phyloP scores from a whole-genome alignment of 2,329 filamentous ascomycete species.

The Tolypocladium paradoxum region DNA sequence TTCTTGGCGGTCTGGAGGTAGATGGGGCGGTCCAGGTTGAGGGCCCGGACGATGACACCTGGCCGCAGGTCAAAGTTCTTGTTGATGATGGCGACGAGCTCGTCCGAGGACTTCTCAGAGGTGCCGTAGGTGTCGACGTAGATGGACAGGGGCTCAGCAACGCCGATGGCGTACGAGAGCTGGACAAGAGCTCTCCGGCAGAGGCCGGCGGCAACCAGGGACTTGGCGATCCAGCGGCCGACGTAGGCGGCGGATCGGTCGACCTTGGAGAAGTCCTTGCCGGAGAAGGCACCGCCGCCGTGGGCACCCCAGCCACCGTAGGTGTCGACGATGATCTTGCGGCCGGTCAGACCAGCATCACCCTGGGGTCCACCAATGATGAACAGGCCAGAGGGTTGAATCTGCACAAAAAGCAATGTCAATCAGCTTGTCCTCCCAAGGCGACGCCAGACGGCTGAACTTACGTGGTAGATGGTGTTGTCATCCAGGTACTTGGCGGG shows the following conservation, averaged over 20 bases:
- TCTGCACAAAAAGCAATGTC: slow-evolving; percentile 28
- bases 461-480: slow-evolving; percentile 86
- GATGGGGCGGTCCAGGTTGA: slow-evolving; percentile 90
- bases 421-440: background rate
- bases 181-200: slow-evolving; percentile 91
- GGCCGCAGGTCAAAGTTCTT: slow-evolving; percentile 97
- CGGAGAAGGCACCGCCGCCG: slow-evolving; percentile 99
- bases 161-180: slow-evolving; percentile 98
- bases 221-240: slow-evolving; percentile 98
- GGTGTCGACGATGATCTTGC: slow-evolving; percentile 99
- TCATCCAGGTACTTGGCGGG: slow-evolving; percentile 87
- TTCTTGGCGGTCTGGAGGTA: slow-evolving; percentile 99
- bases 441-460: slow-evolving; percentile 17
- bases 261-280: slow-evolving; percentile 99
- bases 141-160: slow-evolving; percentile 93
- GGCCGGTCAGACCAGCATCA: slow-evolving; percentile 95
- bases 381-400: slow-evolving; percentile 97
- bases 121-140: slow-evolving; percentile 98
- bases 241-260: slow-evolving; percentile 97
- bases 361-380: slow-evolving; percentile 98
- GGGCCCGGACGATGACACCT: slow-evolving; percentile 96
- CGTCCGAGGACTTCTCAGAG: slow-evolving; percentile 75
- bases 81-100: slow-evolving; percentile 90
- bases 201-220: slow-evolving; percentile 78
- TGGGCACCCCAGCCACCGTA: slow-evolving; percentile 99